These are phyloP conservation scores for Schizosaccharomyces octosporus DNA, from an alignment of 805 yeast species.

Conservation along the genomic window DNA sequence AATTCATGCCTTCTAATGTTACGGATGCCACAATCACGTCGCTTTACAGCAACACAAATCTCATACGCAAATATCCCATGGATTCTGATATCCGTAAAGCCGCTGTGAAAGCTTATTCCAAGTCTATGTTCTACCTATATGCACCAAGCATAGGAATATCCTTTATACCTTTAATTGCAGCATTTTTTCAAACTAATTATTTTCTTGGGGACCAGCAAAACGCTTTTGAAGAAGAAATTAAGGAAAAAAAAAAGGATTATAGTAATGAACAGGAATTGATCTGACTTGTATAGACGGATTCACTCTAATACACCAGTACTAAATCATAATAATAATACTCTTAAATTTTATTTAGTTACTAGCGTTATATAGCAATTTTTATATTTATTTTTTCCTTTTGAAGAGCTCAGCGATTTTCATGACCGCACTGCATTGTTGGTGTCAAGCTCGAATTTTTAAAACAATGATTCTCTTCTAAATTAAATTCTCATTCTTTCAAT, in stretches of 20 bases:
- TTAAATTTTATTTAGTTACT: no score
- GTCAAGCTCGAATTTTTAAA: no score
- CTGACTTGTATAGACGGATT: no score
- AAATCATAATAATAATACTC: no score
- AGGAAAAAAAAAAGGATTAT: background rate
- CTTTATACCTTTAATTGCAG: background rate
- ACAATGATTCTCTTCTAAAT: no score
- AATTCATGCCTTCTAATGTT: slow-evolving; percentile 12
- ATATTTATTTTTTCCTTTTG: no score
- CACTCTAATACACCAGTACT: no score
- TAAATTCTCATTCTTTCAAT: no score
- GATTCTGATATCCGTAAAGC: slow-evolving; percentile 21
- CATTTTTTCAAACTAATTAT: background rate
- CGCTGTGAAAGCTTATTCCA: slow-evolving; percentile 6
- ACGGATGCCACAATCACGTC: slow-evolving; percentile 5
- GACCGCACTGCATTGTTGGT: no score
- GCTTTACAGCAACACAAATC: background rate
- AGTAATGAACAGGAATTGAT: no score
- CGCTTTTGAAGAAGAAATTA: background rate
- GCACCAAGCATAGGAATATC: background rate
- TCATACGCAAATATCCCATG: slow-evolving; percentile 19
- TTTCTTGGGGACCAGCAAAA: background rate
- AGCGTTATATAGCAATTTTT: no score
- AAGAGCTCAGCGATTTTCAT: no score
- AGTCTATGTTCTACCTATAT: background rate